Conservation (phyloP, 768 basidiomycete species). For the Tylopilus plumbeoviolaceoides region DNA sequence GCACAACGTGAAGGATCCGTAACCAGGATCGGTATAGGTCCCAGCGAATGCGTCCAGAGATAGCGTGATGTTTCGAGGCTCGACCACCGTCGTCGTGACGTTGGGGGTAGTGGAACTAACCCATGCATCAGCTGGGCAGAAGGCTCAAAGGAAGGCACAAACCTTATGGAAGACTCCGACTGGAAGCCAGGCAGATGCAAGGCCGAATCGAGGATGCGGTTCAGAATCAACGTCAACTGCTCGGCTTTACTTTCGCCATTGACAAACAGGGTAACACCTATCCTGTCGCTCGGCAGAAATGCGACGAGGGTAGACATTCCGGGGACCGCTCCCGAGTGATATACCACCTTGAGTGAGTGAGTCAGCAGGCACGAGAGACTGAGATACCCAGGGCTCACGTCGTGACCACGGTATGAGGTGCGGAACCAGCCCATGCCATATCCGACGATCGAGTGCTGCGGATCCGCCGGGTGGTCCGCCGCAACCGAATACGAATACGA, state of each 20-base stretch:
- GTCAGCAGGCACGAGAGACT: neutral
- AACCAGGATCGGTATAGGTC: slow-evolving; percentile 36
- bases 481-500: slow-evolving; percentile 32
- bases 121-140: neutral
- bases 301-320: slow-evolving; percentile 31
- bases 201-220: slow-evolving; percentile 24
- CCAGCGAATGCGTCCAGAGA: slow-evolving; percentile 32
- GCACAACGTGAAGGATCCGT: slow-evolving; percentile 38
- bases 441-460: slow-evolving; percentile 28
- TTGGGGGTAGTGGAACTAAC: neutral
- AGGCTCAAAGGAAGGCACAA: neutral
- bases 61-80: neutral
- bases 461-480: slow-evolving; percentile 2
- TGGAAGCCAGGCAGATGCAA: slow-evolving; percentile 5
- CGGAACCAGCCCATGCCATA: slow-evolving; percentile 46
- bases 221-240: slow-evolving; percentile 4
- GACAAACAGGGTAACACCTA: slow-evolving; percentile 35
- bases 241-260: slow-evolving; percentile 24
- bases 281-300: slow-evolving; percentile 34
- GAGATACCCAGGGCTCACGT: slow-evolving; percentile 25
- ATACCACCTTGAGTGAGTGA: slow-evolving; percentile 27
- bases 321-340: slow-evolving; percentile 33
- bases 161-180: slow-evolving; percentile 2
- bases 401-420: slow-evolving; percentile 36
- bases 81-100: neutral